Base-by-base conservation (phyloP, 2,329 filamentous ascomycete species). In the Malbranchea zuffiana region DNA sequence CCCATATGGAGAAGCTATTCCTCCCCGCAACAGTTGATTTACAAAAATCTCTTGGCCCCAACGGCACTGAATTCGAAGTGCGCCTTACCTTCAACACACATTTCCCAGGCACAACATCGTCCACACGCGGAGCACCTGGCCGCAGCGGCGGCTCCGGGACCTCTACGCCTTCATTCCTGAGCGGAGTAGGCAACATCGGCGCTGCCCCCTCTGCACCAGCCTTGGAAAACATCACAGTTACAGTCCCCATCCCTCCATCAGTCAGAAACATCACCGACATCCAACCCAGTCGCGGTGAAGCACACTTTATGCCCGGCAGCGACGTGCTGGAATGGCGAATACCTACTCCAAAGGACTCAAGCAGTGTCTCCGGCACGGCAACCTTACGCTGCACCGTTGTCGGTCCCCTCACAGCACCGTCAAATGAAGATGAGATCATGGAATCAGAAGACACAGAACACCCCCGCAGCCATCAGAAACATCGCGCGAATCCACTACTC, bases 51-150 rank as follows among this genome's bases (percentile, higher is more conserved):
- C 67, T 95, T 3, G 90, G 90, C 0, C 59, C 72, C 2, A 66
- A 65, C 0, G 86, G 83, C 1, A 74, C 80, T 4, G 90, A 96
- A 38, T 96, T 98, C 50, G 87, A 96, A 57, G 83, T 94, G 32
- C 73, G 82, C 34, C 59, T 94, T 16, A 74, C 77, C 41, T 70
- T 85, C 26, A 78, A 78, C 51, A 80, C 72, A 50, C 68, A 79
- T 18, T 79, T 83, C 43, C 66, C 70, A 1, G 66, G 68, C 17
- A 50, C 8, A 56, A 57, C 52, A 47, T 66, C 44, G 60, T 67
- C 50, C 10, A 43, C 38, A n/a, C 47, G 41, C 12, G 41, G 51
- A 17, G 40, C 27, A 8, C 25, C 16, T 13, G 54, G 61, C 36
- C 30, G 26, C 16, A 53, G 57, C 13, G 55, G 62, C 39, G 54